Base-by-base conservation (phyloP, 2,329 filamentous ascomycete genomes). In the Allantophomopsis lycopodina region DNA sequence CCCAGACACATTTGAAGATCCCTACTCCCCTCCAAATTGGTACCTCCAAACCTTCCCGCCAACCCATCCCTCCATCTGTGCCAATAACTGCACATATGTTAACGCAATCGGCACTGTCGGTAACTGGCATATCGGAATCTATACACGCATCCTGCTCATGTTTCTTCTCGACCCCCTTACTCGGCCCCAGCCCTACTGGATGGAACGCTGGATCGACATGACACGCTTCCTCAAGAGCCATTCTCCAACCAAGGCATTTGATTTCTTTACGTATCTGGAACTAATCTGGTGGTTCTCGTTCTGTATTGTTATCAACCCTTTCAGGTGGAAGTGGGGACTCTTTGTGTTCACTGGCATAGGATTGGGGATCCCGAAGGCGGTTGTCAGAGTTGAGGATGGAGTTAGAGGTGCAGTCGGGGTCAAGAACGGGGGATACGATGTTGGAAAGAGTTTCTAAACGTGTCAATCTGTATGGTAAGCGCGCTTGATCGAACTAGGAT, bases 51-150 rank as follows among this genome's bases (percentile, higher is more conserved):
- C 82, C 0, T 93, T 93, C 60, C 85, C 86, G 4, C 82, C 85
- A 0, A 58, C 64, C 3, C 79, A 88, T 47, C 73, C 79, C 0
- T 79, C 75, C 28, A 69, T 93, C 36, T 86, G 79, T 46, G 79
- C 79, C 46, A 88, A 85, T 60, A 93, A 94, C 60, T 80, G 80
- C 64, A 91, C 84, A 0, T 93, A 88, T 48, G 65, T 87, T 41
- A 76, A 81, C 40, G 84, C 78, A 4, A 88, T 91, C 42, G 84
- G 83, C 1, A 82, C 80, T 0, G 83, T 91, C 2, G 82, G 85
- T 0, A 88, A 91, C 57, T 89, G 83, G 70, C 85, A 93, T 52
- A 89, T 93, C 35, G 86, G 85, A 4, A 89, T 93, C 50, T 93
- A 91, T 61, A 93, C 84, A 0, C 71, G 86, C 5, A 81, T 93